Evolutionary conservation across 495 filamentous ascomycete genomes (phyloP).

Genomic region (Hypoxylon rickii): DNA sequence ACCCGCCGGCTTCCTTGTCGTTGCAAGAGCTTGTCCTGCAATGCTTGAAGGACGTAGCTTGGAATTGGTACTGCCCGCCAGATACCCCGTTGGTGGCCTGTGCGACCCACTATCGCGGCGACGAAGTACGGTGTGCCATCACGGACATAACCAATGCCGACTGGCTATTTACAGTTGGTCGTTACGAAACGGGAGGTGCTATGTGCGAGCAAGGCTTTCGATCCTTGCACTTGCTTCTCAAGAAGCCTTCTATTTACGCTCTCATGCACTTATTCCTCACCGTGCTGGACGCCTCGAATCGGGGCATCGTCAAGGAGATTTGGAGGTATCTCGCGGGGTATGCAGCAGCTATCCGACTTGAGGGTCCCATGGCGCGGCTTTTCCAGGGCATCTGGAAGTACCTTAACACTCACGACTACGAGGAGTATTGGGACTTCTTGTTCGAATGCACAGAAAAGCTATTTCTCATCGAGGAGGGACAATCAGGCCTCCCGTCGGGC

Average conservation of each 20-base stretch:
- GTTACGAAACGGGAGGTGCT: slow-evolving; percentile 34
- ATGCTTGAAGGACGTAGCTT: slow-evolving; percentile 35
- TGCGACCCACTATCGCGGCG: slow-evolving; percentile 35
- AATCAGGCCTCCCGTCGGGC: slow-evolving; percentile 34
- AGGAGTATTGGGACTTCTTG: slow-evolving; percentile 39
- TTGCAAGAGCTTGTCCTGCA: slow-evolving; percentile 39
- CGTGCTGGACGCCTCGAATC: slow-evolving; percentile 38
- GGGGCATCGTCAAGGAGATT: slow-evolving; percentile 38
- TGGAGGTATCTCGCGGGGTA: slow-evolving; percentile 40
- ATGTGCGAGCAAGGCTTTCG: slow-evolving; percentile 40
- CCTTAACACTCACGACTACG: slow-evolving; percentile 37
- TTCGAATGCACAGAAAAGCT: slow-evolving; percentile 40
- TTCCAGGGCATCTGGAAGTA: slow-evolving; percentile 38
- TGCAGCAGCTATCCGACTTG: slow-evolving; percentile 22
- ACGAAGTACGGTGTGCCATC: slow-evolving; percentile 38
- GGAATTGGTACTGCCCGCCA: slow-evolving; percentile 37
- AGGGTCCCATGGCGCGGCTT: slow-evolving; percentile 32
- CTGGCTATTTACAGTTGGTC: slow-evolving; percentile 38
- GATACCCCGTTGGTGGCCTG: slow-evolving; percentile 36
- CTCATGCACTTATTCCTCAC: slow-evolving; percentile 36
- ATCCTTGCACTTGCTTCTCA: slow-evolving; percentile 35
- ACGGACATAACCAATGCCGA: slow-evolving; percentile 42
- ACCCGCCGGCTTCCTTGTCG: slow-evolving; percentile 33
- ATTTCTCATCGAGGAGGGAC: slow-evolving; percentile 32
- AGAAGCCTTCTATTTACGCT: slow-evolving; percentile 37